Percentiles rank a stretch among this genome's conserved stretches.
Conservation (phyloP, 208 protist species). For the Trypanosoma platydactyli region DNA sequence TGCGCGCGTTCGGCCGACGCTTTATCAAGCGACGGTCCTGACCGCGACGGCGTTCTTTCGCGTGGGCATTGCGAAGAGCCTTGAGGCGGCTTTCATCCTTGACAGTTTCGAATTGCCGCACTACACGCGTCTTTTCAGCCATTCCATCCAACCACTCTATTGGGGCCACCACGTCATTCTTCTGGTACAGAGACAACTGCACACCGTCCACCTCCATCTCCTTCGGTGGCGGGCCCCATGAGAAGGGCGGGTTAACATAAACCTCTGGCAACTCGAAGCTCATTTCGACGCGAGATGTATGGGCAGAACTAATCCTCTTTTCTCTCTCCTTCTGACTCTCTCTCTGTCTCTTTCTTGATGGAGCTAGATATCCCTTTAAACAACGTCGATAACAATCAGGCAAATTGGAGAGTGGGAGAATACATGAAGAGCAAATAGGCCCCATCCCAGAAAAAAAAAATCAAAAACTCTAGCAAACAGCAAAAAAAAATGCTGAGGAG, state of each 20-base stretch:
- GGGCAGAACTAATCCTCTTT: too few relatives aligned
- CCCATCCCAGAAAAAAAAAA: slow-evolving; percentile 28
- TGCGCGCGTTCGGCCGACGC: slow-evolving; percentile 22
- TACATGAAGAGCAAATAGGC: too few relatives aligned
- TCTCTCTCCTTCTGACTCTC: too few relatives aligned
- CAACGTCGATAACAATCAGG: background rate
- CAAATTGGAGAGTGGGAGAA: too few relatives aligned
- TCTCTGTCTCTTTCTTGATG: background rate
- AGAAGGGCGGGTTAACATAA: slow-evolving; percentile 67
- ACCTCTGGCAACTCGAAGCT: slow-evolving; percentile 74
- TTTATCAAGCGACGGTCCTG: slow-evolving; percentile 26
- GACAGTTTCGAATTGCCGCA: slow-evolving; percentile 53
- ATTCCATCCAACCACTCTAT: slow-evolving; percentile 54
- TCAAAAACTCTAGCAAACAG: slow-evolving; percentile 20
- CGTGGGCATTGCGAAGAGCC: slow-evolving; percentile 52
- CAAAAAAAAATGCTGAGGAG: background rate
- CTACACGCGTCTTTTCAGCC: slow-evolving; percentile 34
- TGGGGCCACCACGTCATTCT: slow-evolving; percentile 44
- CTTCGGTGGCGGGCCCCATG: slow-evolving; percentile 79
- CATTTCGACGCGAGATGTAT: slow-evolving; percentile 33
- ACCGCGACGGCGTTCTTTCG: slow-evolving; percentile 34
- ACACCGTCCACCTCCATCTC: slow-evolving; percentile 69
- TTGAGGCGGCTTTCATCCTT: slow-evolving; percentile 71
- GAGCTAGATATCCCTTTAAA: background rate
- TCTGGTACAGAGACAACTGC: slow-evolving; percentile 67